These are phyloP conservation scores for Lachnellula cervina DNA, from an alignment of 2,329 filamentous ascomycete genomes.

Conservation along the genomic window DNA sequence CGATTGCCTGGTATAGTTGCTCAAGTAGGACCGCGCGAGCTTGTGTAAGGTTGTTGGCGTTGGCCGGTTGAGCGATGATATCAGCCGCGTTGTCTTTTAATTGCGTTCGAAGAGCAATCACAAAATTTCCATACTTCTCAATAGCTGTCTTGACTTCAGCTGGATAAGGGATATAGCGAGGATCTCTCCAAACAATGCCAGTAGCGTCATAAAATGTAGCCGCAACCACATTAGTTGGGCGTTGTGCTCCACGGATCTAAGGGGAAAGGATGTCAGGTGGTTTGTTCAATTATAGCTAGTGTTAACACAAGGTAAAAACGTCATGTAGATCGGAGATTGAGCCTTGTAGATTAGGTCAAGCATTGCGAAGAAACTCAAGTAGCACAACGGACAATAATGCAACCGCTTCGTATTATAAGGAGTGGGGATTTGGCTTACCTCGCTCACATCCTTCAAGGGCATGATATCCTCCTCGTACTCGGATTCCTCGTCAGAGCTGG, in stretches of 20 bases:
- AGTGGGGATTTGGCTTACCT: conserved; percentile 21
- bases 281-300: not conserved
- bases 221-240: conserved; percentile 41
- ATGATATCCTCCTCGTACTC: conserved; percentile 32
- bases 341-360: no score
- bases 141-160: conserved; percentile 28
- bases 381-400: no score
- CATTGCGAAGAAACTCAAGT: no score
- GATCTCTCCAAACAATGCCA: conserved; percentile 45
- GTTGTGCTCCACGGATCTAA: conserved; percentile 26
- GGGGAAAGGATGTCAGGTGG: not conserved
- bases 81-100: conserved; percentile 26
- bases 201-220: conserved; percentile 50
- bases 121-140: conserved; percentile 29
- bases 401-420: no score
- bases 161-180: conserved; percentile 25
- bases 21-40: conserved; percentile 43
- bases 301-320: not conserved
- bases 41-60: conserved; percentile 36
- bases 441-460: conserved; percentile 24
- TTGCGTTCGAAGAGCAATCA: conserved; percentile 27
- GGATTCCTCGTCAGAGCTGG: conserved; percentile 31
- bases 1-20: conserved; percentile 46
- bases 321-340: no score
- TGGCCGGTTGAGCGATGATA: conserved; percentile 19